A percentile compares a stretch with the other conserved stretches of the same genome.
These are phyloP conservation scores for Albugo candida DNA, from an alignment of 352 stramenopile genomes.

Conservation along the genomic window DNA sequence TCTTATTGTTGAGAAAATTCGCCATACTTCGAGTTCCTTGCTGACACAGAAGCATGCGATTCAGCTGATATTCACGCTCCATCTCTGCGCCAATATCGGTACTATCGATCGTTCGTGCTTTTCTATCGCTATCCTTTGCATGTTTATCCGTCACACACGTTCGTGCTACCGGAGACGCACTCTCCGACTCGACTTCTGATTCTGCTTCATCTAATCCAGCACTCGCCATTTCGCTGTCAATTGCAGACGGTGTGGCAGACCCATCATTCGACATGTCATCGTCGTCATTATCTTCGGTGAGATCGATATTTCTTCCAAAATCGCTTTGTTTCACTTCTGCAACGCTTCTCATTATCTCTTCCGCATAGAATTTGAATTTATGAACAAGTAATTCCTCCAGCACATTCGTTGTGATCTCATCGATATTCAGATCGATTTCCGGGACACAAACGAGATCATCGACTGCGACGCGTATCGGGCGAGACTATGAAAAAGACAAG, in stretches of 20 bases:
- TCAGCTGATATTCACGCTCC: slow-evolving; percentile 53
- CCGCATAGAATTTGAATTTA: slow-evolving; percentile 56
- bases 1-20: slow-evolving; percentile 44
- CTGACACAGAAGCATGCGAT: slow-evolving; percentile 59
- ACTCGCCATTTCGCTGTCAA: slow-evolving; percentile 48
- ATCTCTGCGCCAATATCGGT: slow-evolving; percentile 39
- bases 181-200: slow-evolving; percentile 37
- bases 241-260: slow-evolving; percentile 34
- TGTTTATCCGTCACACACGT: not conserved
- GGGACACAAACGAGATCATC: slow-evolving; percentile 62
- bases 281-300: slow-evolving; percentile 48
- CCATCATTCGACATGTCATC: slow-evolving; percentile 79
- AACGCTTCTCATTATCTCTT: slow-evolving; percentile 58
- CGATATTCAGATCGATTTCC: slow-evolving; percentile 48
- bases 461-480: slow-evolving; percentile 60
- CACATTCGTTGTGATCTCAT: slow-evolving; percentile 46
- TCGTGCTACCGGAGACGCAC: slow-evolving; percentile 9
- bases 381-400: slow-evolving; percentile 42
- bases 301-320: slow-evolving; percentile 15
- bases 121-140: not conserved
- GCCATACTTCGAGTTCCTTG: slow-evolving; percentile 50
- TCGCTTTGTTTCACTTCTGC: slow-evolving; percentile 29
- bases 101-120: slow-evolving; percentile 14
- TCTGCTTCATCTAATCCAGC: slow-evolving; percentile 18
- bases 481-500: slow-evolving; percentile 17